phyloP scores from a whole-genome alignment of 225 moss, liverwort and hornwort genomes.

The Thuidium tamariscinum region DNA sequence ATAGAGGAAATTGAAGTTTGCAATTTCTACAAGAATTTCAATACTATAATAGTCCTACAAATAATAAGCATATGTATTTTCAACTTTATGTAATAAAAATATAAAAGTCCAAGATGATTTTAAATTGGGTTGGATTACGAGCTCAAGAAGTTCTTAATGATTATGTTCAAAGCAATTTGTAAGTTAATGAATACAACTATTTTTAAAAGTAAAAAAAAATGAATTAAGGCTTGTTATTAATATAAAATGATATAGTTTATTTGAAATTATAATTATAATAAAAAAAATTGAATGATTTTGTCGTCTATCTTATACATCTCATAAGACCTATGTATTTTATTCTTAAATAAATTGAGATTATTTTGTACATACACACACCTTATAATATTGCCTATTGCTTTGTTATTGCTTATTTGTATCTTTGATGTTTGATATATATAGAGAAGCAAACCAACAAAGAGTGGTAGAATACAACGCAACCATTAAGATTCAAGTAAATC shows the following conservation, averaged over 20 bases:
- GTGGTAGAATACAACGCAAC: conserved; percentile 6
- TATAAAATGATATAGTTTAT: too few relatives aligned
- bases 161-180: conserved; percentile 20
- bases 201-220: too few relatives aligned
- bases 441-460: conserved; percentile 16
- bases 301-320: background rate
- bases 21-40: background rate
- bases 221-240: background rate
- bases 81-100: too few relatives aligned
- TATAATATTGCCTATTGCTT: background rate
- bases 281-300: too few relatives aligned
- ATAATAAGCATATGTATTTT: background rate
- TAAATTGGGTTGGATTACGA: conserved; percentile 24
- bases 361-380: fast-evolving
- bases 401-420: background rate
- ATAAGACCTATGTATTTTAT: too few relatives aligned
- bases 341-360: background rate
- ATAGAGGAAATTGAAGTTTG: background rate
- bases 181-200: background rate
- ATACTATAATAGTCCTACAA: too few relatives aligned
- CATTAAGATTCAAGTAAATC: conserved; percentile 32
- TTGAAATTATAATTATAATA: too few relatives aligned
- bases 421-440: background rate
- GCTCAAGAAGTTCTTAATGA: conserved; percentile 27
- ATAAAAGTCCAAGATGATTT: background rate